Percentiles rank a stretch among this genome's conserved stretches.
Conservation (phyloP, 2,329 filamentous ascomycete genomes). For the Whalleya microplaca region DNA sequence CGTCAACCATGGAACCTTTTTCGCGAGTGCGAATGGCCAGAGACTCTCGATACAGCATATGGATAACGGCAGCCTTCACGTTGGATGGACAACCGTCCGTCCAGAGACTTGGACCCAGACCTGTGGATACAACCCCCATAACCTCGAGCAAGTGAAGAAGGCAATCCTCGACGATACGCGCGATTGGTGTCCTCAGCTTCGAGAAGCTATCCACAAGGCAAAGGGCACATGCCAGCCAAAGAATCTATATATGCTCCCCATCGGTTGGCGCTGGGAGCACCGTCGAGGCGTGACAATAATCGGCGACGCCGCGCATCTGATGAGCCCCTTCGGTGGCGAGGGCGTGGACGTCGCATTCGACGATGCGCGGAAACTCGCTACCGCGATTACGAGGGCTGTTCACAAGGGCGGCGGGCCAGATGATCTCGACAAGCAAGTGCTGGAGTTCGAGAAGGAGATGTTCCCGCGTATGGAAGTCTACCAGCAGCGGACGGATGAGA, state of each 20-base stretch:
- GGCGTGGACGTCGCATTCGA: slow-evolving; percentile 62
- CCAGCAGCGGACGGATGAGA: slow-evolving; percentile 48
- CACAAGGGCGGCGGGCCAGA: slow-evolving; percentile 27
- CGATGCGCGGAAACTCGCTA: slow-evolving; percentile 55
- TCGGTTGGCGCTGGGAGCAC: slow-evolving; percentile 52
- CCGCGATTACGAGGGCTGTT: slow-evolving; percentile 42
- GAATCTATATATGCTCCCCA: slow-evolving; percentile 57
- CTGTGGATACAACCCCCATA: slow-evolving; percentile 48
- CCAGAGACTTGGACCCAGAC: slow-evolving; percentile 45
- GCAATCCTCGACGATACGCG: slow-evolving; percentile 39
- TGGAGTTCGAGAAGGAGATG: slow-evolving; percentile 44
- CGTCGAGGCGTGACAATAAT: slow-evolving; percentile 55
- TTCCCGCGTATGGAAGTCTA: slow-evolving; percentile 42
- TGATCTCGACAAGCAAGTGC: slow-evolving; percentile 40
- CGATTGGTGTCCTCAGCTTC: slow-evolving; percentile 49
- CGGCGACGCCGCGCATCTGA: slow-evolving; percentile 64
- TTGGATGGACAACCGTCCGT: slow-evolving; percentile 43
- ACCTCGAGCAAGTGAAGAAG: slow-evolving; percentile 44
- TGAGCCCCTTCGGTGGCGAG: slow-evolving; percentile 61
- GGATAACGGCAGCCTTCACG: slow-evolving; percentile 52
- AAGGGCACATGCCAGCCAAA: slow-evolving; percentile 44
- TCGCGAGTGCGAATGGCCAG: slow-evolving; percentile 47
- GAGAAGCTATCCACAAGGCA: slow-evolving; percentile 45
- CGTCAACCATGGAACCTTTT: slow-evolving; percentile 53
- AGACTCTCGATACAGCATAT: slow-evolving; percentile 48